phyloP scores from a whole-genome alignment of 257 asterid species.

The Linaria vulgaris region DNA sequence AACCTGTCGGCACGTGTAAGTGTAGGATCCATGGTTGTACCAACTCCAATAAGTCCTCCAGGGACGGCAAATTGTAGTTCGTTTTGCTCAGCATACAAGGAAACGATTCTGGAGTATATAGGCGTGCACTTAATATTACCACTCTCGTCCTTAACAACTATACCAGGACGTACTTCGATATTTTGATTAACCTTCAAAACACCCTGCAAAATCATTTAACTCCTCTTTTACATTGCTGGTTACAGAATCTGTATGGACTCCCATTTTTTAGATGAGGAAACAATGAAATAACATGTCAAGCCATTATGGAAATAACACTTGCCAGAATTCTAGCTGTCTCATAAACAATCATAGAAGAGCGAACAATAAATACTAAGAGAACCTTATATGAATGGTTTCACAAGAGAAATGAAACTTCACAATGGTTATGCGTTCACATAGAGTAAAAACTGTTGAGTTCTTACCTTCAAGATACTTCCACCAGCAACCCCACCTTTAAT shows the following conservation, averaged over 20 bases:
- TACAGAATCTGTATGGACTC: neutral
- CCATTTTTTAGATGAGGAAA: neutral
- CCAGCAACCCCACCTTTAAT: slow-evolving; percentile 98
- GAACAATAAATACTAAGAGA: neutral
- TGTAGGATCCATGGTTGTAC: slow-evolving; percentile 97
- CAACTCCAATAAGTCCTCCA: slow-evolving; percentile 98
- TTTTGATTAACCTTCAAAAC: slow-evolving; percentile 83
- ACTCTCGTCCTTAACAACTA: slow-evolving; percentile 86
- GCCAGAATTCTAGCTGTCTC: too few relatives aligned
- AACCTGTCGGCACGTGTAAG: slow-evolving; percentile 97
- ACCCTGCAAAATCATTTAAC: slow-evolving; percentile 59
- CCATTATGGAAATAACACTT: too few relatives aligned
- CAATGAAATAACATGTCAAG: neutral
- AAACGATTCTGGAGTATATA: slow-evolving; percentile 85
- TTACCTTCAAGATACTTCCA: slow-evolving; percentile 93
- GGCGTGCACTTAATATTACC: slow-evolving; percentile 90
- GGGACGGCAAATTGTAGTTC: slow-evolving; percentile 97
- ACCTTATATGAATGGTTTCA: neutral
- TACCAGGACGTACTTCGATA: slow-evolving; percentile 96
- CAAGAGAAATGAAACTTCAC: neutral
- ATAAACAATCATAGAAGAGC: neutral
- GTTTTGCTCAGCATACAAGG: slow-evolving; percentile 88
- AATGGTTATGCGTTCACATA: neutral
- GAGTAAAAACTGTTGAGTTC: neutral
- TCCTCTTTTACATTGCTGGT: neutral